Evolutionary conservation across 257 asterid genomes (phyloP).

Genomic region (Gentiana dahurica): DNA sequence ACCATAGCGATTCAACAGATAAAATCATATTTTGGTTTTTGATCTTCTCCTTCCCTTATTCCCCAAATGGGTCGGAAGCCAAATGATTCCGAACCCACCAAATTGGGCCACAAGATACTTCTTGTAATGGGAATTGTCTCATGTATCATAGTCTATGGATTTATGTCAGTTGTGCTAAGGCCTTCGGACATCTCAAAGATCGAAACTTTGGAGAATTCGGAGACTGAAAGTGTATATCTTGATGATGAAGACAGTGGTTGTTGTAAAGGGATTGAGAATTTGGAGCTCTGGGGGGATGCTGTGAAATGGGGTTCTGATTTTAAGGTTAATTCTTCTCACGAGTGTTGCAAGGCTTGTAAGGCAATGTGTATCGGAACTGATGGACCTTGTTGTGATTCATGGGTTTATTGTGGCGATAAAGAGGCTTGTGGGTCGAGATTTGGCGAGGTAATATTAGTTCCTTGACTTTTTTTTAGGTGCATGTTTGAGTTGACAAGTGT

Average conservation of each 20-base stretch:
- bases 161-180: slow-evolving; percentile 48
- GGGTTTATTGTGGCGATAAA: slow-evolving; percentile 88
- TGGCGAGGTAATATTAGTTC: slow-evolving; percentile 60
- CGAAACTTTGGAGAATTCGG: slow-evolving; percentile 14
- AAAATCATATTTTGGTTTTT: slow-evolving; percentile 22
- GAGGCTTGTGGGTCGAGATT: slow-evolving; percentile 65
- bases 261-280: slow-evolving; percentile 58
- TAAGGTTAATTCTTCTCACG: slow-evolving; percentile 62
- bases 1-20: slow-evolving; percentile 2
- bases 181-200: slow-evolving; percentile 18
- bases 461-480: not conserved
- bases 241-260: slow-evolving; percentile 31
- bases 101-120: slow-evolving; percentile 49
- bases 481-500: not conserved
- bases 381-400: slow-evolving; percentile 93
- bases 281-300: slow-evolving; percentile 94
- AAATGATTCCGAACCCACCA: slow-evolving; percentile 46
- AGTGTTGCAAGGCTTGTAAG: slow-evolving; percentile 72
- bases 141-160: slow-evolving; percentile 44
- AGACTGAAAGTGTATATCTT: slow-evolving; percentile 12
- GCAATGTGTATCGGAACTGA: slow-evolving; percentile 67
- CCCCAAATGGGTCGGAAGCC: slow-evolving; percentile 74
- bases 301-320: slow-evolving; percentile 94
- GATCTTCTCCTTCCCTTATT: slow-evolving; percentile 2
- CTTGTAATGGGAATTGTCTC: slow-evolving; percentile 69